Conservation (phyloP, 768 basidiomycete genomes). For the Trichaptum fuscoviolaceum region DNA sequence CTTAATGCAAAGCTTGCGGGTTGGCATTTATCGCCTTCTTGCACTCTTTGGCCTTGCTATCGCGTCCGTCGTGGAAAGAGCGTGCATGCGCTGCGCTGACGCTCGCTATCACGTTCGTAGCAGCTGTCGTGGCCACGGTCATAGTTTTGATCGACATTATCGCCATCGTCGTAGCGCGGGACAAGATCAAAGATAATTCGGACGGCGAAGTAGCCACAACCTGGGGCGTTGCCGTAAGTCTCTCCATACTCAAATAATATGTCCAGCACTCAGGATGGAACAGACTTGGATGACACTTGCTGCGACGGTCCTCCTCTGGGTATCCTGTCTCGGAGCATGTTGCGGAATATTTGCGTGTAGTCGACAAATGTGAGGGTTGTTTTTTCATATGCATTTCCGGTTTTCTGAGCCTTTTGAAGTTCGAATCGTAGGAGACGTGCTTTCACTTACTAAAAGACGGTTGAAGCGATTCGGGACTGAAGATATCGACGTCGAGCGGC, state of each 20-base stretch:
- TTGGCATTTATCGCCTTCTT: constrained; percentile 46
- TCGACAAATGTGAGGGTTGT: neutral
- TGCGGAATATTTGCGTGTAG: constrained; percentile 8
- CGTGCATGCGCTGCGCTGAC: constrained; percentile 30
- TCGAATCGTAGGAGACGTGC: too few species aligned
- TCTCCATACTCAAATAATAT: neutral
- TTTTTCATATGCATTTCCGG: neutral
- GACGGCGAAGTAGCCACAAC: constrained; percentile 34
- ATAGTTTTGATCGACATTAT: constrained; percentile 50
- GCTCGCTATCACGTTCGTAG: constrained; percentile 31
- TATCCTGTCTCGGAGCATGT: constrained; percentile 29
- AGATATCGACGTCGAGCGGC: too few species aligned
- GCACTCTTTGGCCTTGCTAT: constrained; percentile 39
- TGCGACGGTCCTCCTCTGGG: constrained; percentile 39
- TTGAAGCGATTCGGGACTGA: too few species aligned
- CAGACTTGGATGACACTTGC: constrained; percentile 3
- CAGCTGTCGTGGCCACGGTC: constrained; percentile 41
- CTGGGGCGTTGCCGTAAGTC: constrained; percentile 46
- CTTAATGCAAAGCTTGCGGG: constrained; percentile 32
- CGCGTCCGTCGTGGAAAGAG: constrained; percentile 30
- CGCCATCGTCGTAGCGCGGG: constrained; percentile 39
- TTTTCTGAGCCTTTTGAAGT: too few species aligned
- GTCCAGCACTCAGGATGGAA: neutral
- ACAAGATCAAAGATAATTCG: constrained; percentile 36
- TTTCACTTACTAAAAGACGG: too few species aligned